These are phyloP conservation scores for Fusarium illudens DNA, from an alignment of 2,329 filamentous ascomycete species.

Conservation along the genomic window DNA sequence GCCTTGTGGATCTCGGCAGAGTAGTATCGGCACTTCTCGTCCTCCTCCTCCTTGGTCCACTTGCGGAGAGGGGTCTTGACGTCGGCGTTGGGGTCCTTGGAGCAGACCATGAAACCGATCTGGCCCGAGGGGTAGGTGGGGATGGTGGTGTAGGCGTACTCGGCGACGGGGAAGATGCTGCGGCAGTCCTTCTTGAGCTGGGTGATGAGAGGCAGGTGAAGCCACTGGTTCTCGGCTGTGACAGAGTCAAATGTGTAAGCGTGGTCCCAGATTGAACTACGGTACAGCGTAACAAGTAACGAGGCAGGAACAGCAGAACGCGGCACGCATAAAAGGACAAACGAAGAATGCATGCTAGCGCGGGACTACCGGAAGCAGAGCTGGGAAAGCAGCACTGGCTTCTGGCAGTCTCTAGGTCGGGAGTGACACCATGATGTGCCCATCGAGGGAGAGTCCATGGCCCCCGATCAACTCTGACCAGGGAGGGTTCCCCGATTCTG, in stretches of 20 bases:
- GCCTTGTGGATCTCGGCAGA: conserved; percentile 96
- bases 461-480: conserved; percentile 32
- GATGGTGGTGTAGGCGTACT: conserved; percentile 99
- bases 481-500: conserved; percentile 37
- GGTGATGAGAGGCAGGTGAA: conserved; percentile 92
- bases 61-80: conserved; percentile 84
- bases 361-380: conserved; percentile 51
- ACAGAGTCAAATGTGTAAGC: conserved; percentile 26
- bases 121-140: conserved; percentile 98
- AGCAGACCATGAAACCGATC: conserved; percentile 99
- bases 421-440: conserved; percentile 37
- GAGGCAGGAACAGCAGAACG: conserved; percentile 34
- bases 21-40: conserved; percentile 95
- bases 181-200: conserved; percentile 97
- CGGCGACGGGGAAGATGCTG: conserved; percentile 95
- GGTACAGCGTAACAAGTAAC: conserved; percentile 25
- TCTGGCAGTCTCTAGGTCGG: conserved; percentile 48
- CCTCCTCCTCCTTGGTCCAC: conserved; percentile 89
- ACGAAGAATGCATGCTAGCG: conserved; percentile 37
- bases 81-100: conserved; percentile 87
- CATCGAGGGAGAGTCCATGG: conserved; percentile 36
- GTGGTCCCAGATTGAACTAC: conserved; percentile 15
- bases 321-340: conserved; percentile 20
- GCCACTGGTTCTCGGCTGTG: conserved; percentile 98
- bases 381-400: conserved; percentile 53